phyloP scores from a whole-genome alignment of 164 flowering plant species.

The Piper betle region DNA sequence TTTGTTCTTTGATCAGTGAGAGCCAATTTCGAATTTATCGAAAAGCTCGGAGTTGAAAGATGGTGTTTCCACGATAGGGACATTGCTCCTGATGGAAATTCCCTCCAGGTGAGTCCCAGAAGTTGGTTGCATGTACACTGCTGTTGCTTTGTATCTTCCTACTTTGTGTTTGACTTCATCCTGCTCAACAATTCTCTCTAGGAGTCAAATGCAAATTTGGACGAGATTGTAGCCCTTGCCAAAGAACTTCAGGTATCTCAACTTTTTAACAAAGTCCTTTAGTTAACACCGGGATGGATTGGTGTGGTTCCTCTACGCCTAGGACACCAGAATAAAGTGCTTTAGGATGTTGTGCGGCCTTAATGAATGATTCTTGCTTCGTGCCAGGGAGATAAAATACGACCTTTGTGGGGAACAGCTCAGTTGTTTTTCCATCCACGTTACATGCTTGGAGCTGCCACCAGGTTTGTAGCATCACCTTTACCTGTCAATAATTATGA shows the following conservation, averaged over 20 bases:
- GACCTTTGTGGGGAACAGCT: conserved; percentile 92
- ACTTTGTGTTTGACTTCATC: not conserved
- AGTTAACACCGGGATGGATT: not conserved
- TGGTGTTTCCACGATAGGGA: conserved; percentile 99
- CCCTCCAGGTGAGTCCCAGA: conserved; percentile 42
- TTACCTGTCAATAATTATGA: too few relatives aligned
- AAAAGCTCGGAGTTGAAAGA: conserved; percentile 80
- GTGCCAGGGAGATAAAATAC: conserved; percentile 61
- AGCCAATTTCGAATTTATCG: conserved; percentile 88
- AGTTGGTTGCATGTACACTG: not conserved
- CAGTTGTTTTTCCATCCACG: conserved; percentile 92
- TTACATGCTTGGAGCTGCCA: conserved; percentile 96
- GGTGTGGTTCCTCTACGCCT: too few relatives aligned
- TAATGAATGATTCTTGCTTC: not conserved
- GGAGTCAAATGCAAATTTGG: conserved; percentile 88
- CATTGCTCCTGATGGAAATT: conserved; percentile 88
- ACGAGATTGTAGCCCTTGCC: conserved; percentile 85
- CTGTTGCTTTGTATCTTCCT: not conserved
- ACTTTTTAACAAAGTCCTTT: not conserved
- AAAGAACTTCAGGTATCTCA: conserved; percentile 86
- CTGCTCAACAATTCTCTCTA: conserved; percentile 9
- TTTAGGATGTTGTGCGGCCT: too few relatives aligned
- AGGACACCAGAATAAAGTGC: too few relatives aligned
- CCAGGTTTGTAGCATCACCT: too few relatives aligned
- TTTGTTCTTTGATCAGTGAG: conserved; percentile 49